Conservation (phyloP, 306 rosid species). For the Carpinus fangiana region DNA sequence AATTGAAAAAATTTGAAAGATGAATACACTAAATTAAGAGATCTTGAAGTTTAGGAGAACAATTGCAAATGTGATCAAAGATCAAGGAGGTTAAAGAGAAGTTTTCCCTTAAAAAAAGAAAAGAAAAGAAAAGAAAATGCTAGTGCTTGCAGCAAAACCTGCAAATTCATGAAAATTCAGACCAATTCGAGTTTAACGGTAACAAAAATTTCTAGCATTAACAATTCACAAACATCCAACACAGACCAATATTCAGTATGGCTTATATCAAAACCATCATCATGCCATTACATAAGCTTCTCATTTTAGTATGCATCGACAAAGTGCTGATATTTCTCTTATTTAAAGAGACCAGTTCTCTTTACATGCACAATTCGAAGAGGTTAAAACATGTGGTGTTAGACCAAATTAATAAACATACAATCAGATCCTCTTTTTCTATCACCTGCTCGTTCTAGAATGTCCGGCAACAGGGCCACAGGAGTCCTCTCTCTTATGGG, state of each 20-base stretch:
- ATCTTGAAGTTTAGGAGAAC: no score
- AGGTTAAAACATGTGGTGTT: conserved; percentile 29
- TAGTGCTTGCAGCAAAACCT: neutral
- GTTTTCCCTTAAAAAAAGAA: no score
- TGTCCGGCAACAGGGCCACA: conserved; percentile 1
- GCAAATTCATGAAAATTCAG: neutral
- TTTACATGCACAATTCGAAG: conserved; percentile 36
- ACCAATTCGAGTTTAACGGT: neutral
- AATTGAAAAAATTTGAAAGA: no score
- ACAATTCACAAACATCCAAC: neutral
- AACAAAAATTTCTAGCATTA: neutral
- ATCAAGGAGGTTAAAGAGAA: no score
- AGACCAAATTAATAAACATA: conserved; percentile 38
- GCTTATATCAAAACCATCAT: neutral
- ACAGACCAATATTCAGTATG: neutral
- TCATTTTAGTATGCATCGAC: conserved; percentile 4
- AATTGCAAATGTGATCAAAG: no score
- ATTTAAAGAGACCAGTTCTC: conserved; percentile 27
- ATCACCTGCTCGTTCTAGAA: conserved; percentile 24
- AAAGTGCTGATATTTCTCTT: conserved; percentile 22
- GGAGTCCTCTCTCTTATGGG: conserved; percentile 38
- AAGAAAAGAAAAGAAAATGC: neutral
- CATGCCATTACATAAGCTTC: neutral
- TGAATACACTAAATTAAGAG: no score
- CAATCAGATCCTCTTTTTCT: conserved; percentile 34